Base-by-base conservation (phyloP, 345 rosid genomes). In the Iberis pinnata region DNA sequence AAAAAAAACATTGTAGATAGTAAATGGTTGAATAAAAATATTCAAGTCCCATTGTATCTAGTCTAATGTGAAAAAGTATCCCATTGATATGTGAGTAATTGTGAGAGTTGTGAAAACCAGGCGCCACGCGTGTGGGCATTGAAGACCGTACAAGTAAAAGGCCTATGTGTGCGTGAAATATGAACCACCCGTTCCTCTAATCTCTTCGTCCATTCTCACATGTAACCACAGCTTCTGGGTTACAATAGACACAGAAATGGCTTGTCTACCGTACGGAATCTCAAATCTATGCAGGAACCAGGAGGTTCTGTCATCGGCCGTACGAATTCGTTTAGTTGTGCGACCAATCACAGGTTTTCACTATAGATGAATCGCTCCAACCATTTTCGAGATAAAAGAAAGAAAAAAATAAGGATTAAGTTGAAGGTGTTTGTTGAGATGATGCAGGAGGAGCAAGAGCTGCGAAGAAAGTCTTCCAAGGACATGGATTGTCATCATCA, bases 191-290 rank as follows among this genome's bases (percentile, higher is more conserved):
- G 7, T 50, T 36, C 51, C 35, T 58, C 35, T 42, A 51, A 51
- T 53, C 53, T 18, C 22, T 32, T 41, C 18, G 8, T 18, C 25
- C 24, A 2, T 2, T 38, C 9, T 52, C 49, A 40, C 47, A 18
- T n/a, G 53, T 53, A 53, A 43, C 38, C 53, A 33, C 16, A n/a
- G n/a, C n/a, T n/a, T n/a, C n/a, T n/a, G n/a, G n/a, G n/a, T n/a
- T n/a, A n/a, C n/a, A n/a, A n/a, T n/a, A 9, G 18, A 33, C 45
- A 52, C 19, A 59, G 32, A 60, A 32, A 67, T 67, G 71, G 57
- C 57, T 39, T 67, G 66, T 60, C 32, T 67, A 46, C 41, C 61
- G 14, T 60, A 39, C 51, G 66, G 71, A 53, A 31, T 59, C 8
- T 16, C 51, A 3, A 59, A 46, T 13, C 17, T 67, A 15, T 67